Percentiles rank a stretch among this genome's conserved stretches.
These are phyloP conservation scores for Fistulinella prunicolor DNA, from an alignment of 768 basidiomycete genomes.

Conservation along the genomic window DNA sequence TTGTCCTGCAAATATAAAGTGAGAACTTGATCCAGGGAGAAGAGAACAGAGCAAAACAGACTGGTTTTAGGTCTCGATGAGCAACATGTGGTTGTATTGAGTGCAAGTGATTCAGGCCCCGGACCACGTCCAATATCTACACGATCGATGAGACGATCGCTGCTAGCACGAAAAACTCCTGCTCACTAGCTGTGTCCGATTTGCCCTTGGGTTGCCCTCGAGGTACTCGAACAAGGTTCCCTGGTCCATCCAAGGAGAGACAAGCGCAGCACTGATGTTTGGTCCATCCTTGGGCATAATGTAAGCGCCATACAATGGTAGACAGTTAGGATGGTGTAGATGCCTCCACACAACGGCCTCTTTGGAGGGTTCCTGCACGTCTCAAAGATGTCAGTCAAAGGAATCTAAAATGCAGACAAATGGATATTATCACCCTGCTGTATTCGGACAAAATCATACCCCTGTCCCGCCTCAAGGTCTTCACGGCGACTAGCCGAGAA, in stretches of 20 bases:
- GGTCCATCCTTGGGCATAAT: slow-evolving; percentile 4
- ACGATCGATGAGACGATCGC: background rate
- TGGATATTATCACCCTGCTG: slow-evolving; percentile 17
- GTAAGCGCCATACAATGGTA: slow-evolving; percentile 36
- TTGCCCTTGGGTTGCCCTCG: slow-evolving; percentile 15
- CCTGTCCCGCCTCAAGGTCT: slow-evolving; percentile 8
- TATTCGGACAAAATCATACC: background rate
- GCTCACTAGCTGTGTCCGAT: slow-evolving; percentile 34
- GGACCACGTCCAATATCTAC: slow-evolving; percentile 42
- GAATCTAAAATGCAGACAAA: background rate
- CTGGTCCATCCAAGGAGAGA: slow-evolving; percentile 41
- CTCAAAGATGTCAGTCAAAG: background rate
- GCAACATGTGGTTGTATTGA: slow-evolving; percentile 36
- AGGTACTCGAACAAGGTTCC: slow-evolving; percentile 34
- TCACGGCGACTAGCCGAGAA: slow-evolving; percentile 30
- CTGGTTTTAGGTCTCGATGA: slow-evolving; percentile 32
- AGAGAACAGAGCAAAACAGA: slow-evolving; percentile 9
- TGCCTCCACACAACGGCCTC: slow-evolving; percentile 37
- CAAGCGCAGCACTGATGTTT: slow-evolving; percentile 23
- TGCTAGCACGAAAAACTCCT: too few relatives aligned
- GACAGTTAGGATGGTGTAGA: slow-evolving; percentile 34
- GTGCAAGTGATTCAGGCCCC: slow-evolving; percentile 45
- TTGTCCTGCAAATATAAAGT: slow-evolving; percentile 37
- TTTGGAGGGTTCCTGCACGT: slow-evolving; percentile 20
- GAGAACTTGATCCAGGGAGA: background rate